Evolutionary conservation across 2,329 filamentous ascomycete species (phyloP).

Genomic region (Ceratocystis alfenasii): DNA sequence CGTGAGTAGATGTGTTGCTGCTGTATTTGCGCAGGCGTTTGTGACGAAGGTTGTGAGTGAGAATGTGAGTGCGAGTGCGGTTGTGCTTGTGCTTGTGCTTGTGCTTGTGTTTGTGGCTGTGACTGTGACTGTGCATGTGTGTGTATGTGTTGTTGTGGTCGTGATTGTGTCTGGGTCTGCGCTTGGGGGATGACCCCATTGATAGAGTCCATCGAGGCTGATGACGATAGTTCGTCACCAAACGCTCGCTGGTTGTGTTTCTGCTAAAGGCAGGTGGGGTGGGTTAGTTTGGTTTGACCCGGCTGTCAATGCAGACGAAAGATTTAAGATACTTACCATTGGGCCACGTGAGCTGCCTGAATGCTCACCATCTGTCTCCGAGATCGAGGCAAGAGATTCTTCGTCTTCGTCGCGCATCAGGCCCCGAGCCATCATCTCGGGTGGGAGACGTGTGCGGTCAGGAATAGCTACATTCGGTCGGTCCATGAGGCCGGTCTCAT

Average conservation of each 20-base stretch:
- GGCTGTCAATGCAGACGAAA: conserved; percentile 27
- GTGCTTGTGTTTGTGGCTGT: not conserved
- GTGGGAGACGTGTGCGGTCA: conserved; percentile 77
- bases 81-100: not conserved
- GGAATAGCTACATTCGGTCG: conserved; percentile 80
- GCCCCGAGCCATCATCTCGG: conserved; percentile 81
- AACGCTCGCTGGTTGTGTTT: conserved; percentile 55
- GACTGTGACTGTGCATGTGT: not conserved
- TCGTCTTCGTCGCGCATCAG: conserved; percentile 77
- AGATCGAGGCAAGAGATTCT: conserved; percentile 46
- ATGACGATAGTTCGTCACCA: conserved; percentile 64
- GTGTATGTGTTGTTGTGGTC: not conserved
- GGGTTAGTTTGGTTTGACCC: not conserved
- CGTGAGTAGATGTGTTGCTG: conserved; percentile 29
- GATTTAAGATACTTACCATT: not conserved
- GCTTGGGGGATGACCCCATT: conserved; percentile 52
- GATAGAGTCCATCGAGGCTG: conserved; percentile 84
- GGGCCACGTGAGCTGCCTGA: not conserved
- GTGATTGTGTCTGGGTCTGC: conserved; percentile 29
- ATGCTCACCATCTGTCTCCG: conserved; percentile 22
- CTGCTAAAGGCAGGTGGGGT: conserved; percentile 28
- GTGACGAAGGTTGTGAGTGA: not conserved
- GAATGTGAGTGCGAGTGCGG: not conserved
- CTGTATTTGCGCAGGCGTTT: conserved; percentile 3
- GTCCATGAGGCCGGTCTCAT: conserved; percentile 77